A percentile compares a stretch with the other conserved stretches of the same genome.
Evolutionary conservation across 2,329 filamentous ascomycete genomes (phyloP).

Genomic region (Alternaria sp.): DNA sequence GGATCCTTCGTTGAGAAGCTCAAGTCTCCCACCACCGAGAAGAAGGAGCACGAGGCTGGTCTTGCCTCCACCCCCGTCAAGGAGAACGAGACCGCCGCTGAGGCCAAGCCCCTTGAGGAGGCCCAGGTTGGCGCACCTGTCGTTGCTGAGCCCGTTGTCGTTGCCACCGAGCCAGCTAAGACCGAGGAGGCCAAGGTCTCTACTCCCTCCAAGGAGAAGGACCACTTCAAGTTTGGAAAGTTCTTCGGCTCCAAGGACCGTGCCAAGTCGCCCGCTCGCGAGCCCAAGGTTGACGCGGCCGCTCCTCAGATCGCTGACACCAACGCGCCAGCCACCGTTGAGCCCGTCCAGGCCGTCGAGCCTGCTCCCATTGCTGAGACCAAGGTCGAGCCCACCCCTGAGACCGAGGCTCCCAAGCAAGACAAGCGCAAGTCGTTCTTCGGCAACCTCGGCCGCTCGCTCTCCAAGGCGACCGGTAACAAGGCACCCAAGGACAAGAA

Average conservation of each 20-base stretch:
- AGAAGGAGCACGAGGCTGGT: conserved; percentile 72
- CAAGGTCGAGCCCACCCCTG: conserved; percentile 50
- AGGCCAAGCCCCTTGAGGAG: conserved; percentile 46
- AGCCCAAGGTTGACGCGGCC: conserved; percentile 53
- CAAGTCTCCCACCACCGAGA: conserved; percentile 61
- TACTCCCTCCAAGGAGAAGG: conserved; percentile 54
- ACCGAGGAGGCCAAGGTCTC: conserved; percentile 42
- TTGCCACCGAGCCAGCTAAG: conserved; percentile 37
- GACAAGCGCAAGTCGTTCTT: conserved; percentile 89
- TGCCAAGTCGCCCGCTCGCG: conserved; percentile 51
- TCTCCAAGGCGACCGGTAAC: conserved; percentile 49
- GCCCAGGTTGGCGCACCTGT: conserved; percentile 49
- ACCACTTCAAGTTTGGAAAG: conserved; percentile 61
- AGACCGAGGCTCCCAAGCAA: conserved; percentile 60
- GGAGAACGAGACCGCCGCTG: conserved; percentile 52
- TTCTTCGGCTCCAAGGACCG: conserved; percentile 61
- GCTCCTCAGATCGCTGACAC: conserved; percentile 46
- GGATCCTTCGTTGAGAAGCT: conserved; percentile 71
- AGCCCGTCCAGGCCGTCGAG: conserved; percentile 20
- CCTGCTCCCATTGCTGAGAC: conserved; percentile 48
- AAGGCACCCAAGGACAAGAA: conserved; percentile 48
- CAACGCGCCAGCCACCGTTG: conserved; percentile 18
- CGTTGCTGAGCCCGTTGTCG: conserved; percentile 32
- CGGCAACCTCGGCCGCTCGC: conserved; percentile 65
- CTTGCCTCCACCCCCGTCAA: conserved; percentile 55